Evolutionary conservation across 306 rosid genomes (phyloP), one percentile per base, ranked within the genome.

Genomic region (Quercus wislizeni): DNA sequence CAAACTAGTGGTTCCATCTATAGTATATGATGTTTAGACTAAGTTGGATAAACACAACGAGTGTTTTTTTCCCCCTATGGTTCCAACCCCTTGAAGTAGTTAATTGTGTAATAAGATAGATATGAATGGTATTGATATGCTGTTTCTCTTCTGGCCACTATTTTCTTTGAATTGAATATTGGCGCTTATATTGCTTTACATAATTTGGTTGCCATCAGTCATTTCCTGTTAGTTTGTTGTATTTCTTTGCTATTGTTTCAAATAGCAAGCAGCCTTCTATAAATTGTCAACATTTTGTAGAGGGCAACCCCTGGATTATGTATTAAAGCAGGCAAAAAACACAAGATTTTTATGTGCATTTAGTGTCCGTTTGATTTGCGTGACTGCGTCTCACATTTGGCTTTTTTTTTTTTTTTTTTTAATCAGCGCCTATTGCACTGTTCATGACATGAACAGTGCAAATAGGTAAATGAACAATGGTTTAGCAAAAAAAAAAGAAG

Each of bases 231-330:
- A 68, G 55, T 65, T 79, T 38, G 18, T 56, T 74, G 74, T 0
- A 30, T 80, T 52, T 74, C 12, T 27, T 73, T 82, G 28, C 57
- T 25, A 30, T 62, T 54, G 68, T 72, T 84, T 77, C 75, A 75
- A 77, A 59, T 82, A 73, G 31, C 78, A 73, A 71, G 41, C 83
- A 73, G 25, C 21, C 12, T 83, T 74, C 74, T 55, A 12, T 28
- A 55, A 75, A 57, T 80, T 72, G 78, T 76, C 78, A 52, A 59
- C 75, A 71, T 81, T 70, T 76, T 91, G 81, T 87, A 96, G 99
- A 81, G 96, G 88, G 70, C 99, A 91, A 77, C 98, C 99, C 76
- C 98, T 98, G 21, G 99, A 95, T 90, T 90, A 90, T 84, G 75
- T 93, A 76, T 89, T 95, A 67, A 90, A 96, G 90, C 96, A 95